Percentiles rank a stretch among this genome's conserved stretches.
phyloP scores from a whole-genome alignment of 192 early-diverging fungal species.

The Powellomyces hirtus region DNA sequence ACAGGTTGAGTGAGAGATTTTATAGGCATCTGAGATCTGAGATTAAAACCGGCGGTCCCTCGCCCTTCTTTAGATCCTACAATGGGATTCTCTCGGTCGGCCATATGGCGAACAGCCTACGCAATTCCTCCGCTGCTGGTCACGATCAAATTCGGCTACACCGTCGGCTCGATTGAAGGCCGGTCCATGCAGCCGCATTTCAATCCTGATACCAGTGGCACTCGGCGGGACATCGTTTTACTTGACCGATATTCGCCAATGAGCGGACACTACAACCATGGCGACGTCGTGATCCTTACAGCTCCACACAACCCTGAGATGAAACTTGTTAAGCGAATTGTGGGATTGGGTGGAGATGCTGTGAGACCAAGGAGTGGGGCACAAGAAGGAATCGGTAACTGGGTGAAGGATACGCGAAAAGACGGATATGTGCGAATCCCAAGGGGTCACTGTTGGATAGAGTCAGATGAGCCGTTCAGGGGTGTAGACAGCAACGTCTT shows the following conservation, averaged over 20 bases:
- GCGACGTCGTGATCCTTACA: constrained; percentile 43
- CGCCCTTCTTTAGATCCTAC: too few relatives aligned
- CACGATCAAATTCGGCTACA: constrained; percentile 20
- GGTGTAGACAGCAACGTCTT: constrained; percentile 77
- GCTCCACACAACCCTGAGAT: constrained; percentile 67
- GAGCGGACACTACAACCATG: constrained; percentile 1
- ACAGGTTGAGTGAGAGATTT: too few relatives aligned
- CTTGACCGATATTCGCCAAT: constrained; percentile 15
- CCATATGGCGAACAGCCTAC: neutral
- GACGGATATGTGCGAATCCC: constrained; percentile 57
- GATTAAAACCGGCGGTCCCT: too few relatives aligned
- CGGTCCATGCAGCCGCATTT: constrained; percentile 30
- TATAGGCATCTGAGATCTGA: too few relatives aligned
- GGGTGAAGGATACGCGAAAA: neutral
- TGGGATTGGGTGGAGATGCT: constrained; percentile 78
- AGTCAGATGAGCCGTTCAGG: constrained; percentile 82
- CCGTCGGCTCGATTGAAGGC: constrained; percentile 17
- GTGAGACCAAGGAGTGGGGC: constrained; percentile 44
- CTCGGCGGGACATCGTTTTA: constrained; percentile 25
- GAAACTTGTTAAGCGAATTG: constrained; percentile 79
- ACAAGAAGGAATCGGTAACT: constrained; percentile 7
- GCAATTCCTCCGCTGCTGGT: constrained; percentile 20
- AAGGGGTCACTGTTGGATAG: constrained; percentile 80
- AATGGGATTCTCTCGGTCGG: too few relatives aligned
- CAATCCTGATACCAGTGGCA: constrained; percentile 23